A percentile compares a stretch with the other conserved stretches of the same genome.
These are phyloP conservation scores for Phaeophleospora eucalypticola DNA, from an alignment of 2,329 filamentous ascomycete genomes.

Conservation along the genomic window DNA sequence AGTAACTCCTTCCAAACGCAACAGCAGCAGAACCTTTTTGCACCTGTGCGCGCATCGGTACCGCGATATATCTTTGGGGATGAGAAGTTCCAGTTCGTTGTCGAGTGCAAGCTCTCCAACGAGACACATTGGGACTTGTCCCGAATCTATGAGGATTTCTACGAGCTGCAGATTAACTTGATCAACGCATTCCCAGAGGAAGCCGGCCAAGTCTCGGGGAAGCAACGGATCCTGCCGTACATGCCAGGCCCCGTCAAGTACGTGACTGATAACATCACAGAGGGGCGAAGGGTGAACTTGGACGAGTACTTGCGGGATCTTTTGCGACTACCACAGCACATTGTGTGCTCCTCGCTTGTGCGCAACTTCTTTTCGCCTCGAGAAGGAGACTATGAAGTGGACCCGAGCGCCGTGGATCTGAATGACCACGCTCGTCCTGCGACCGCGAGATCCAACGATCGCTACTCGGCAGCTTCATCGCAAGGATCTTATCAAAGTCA, in stretches of 20 bases:
- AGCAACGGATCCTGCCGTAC: slow-evolving; percentile 80
- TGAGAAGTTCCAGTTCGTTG: slow-evolving; percentile 98
- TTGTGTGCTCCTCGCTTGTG: slow-evolving; percentile 77
- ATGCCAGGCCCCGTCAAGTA: slow-evolving; percentile 98
- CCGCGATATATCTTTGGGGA: slow-evolving; percentile 93
- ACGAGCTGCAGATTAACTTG: slow-evolving; percentile 95
- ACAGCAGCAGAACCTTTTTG: slow-evolving; percentile 50
- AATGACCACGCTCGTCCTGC: slow-evolving; percentile 65
- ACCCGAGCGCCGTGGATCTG: slow-evolving; percentile 57
- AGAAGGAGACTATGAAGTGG: slow-evolving; percentile 89
- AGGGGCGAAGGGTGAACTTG: slow-evolving; percentile 84
- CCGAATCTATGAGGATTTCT: slow-evolving; percentile 96
- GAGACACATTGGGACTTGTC: slow-evolving; percentile 89
- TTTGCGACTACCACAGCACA: slow-evolving; percentile 75
- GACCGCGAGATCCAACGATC: slow-evolving; percentile 56
- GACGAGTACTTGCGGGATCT: slow-evolving; percentile 95
- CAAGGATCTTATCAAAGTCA: slow-evolving; percentile 23
- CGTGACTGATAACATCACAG: slow-evolving; percentile 95
- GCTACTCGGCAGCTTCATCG: slow-evolving; percentile 37
- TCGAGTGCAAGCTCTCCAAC: slow-evolving; percentile 86
- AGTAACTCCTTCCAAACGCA: slow-evolving; percentile 39
- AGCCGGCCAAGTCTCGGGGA: slow-evolving; percentile 74
- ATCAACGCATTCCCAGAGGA: slow-evolving; percentile 88
- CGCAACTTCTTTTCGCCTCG: slow-evolving; percentile 87
- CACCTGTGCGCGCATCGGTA: slow-evolving; percentile 78